phyloP scores from a whole-genome alignment of 108 stramenopile species.

The Parmales sp. region DNA sequence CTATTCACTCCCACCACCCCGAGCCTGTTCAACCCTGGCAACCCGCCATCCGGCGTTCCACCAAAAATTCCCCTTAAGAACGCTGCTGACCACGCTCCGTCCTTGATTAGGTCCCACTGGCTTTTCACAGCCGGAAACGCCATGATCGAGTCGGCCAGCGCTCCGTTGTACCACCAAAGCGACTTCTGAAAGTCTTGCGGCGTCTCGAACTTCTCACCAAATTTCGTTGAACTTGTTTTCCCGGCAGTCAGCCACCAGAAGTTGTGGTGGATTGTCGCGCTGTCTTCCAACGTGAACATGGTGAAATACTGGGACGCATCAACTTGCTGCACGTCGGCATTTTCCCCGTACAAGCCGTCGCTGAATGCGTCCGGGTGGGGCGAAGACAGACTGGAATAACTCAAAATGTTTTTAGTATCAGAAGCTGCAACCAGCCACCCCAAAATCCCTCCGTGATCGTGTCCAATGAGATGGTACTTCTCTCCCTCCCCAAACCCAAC shows the following conservation, averaged over 20 bases:
- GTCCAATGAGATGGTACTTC: neutral
- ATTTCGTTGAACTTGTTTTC: neutral
- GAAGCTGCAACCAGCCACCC: neutral
- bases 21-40: neutral
- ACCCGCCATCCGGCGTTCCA: neutral
- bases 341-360: neutral
- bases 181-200: conserved; percentile 1
- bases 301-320: conserved; percentile 4
- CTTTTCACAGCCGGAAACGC: neutral
- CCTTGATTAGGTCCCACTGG: neutral
- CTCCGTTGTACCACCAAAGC: conserved; percentile 2
- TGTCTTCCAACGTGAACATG: neutral
- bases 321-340: neutral
- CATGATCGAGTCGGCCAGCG: neutral
- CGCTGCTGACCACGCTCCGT: neutral
- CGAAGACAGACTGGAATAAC: neutral
- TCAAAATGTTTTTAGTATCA: neutral
- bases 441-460: neutral
- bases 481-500: neutral
- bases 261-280: neutral
- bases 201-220: neutral
- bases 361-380: conserved; percentile 10
- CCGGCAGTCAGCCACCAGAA: neutral
- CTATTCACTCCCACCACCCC: neutral
- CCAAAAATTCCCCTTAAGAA: neutral